These are phyloP conservation scores for Vigna trinervia DNA, from an alignment of 306 rosid species.

Conservation along the genomic window DNA sequence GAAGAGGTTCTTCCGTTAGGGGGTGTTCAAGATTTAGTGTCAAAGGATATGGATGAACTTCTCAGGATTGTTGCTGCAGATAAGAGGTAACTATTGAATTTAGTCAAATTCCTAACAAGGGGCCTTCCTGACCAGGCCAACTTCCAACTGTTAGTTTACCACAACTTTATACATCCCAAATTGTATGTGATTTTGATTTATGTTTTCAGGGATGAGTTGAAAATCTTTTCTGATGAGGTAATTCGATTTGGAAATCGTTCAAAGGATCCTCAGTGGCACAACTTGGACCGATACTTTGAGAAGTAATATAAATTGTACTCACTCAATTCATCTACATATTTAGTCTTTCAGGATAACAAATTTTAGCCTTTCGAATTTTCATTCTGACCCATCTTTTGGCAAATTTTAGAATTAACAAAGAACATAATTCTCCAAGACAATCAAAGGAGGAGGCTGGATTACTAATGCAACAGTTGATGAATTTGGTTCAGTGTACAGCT, in stretches of 20 bases:
- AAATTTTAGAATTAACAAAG: conserved; percentile 67
- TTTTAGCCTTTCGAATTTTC: conserved; percentile 27
- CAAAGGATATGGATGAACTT: conserved; percentile 72
- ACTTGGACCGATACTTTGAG: conserved; percentile 88
- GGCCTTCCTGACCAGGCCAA: conserved; percentile 31
- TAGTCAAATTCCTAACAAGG: conserved; percentile 15
- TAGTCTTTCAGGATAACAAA: conserved; percentile 17
- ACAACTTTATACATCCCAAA: conserved; percentile 2
- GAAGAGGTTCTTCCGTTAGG: conserved; percentile 72
- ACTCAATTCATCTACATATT: conserved; percentile 37
- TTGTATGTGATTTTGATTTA: conserved; percentile 37
- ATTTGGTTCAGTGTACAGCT: conserved; percentile 74
- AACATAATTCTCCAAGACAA: conserved; percentile 61
- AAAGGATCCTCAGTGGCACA: conserved; percentile 95
- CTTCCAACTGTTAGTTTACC: conserved; percentile 22
- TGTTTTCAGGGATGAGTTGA: conserved; percentile 74
- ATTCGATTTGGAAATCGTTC: conserved; percentile 89
- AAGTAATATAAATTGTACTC: conserved; percentile 62
- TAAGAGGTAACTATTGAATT: conserved; percentile 62
- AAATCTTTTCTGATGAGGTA: conserved; percentile 79
- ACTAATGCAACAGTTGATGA: conserved; percentile 73
- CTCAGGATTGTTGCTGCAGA: conserved; percentile 71
- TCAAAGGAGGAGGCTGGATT: conserved; percentile 64
- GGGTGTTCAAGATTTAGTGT: conserved; percentile 75
- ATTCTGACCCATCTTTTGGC: conserved; percentile 37